Evolutionary conservation across 1,284 basidiomycete species (phyloP).

Genomic region (Ustilago bromivora): DNA sequence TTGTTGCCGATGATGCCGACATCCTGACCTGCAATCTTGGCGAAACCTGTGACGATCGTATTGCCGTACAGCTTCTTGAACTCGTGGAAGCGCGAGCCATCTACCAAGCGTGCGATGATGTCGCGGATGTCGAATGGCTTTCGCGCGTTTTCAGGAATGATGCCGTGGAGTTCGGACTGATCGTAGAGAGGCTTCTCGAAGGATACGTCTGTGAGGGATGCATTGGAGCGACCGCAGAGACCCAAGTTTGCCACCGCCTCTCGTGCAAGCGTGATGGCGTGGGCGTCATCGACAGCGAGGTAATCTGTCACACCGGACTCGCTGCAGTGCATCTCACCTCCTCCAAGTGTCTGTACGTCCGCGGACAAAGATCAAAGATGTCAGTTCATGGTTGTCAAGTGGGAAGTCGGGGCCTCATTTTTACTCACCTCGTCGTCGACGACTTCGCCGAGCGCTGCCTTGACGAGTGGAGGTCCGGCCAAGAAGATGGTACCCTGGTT

Average conservation of each 20-base stretch:
- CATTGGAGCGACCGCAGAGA: slow-evolving; percentile 31
- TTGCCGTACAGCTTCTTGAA: slow-evolving; percentile 95
- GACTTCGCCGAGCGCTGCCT: slow-evolving; percentile 92
- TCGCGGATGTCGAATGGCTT: slow-evolving; percentile 93
- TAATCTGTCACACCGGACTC: slow-evolving; percentile 95
- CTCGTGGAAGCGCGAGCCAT: slow-evolving; percentile 90
- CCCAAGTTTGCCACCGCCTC: slow-evolving; percentile 83
- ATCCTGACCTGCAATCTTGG: slow-evolving; percentile 71
- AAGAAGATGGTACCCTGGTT: slow-evolving; percentile 94
- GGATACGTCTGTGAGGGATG: slow-evolving; percentile 55
- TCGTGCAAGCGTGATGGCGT: slow-evolving; percentile 86
- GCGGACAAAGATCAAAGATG: background rate
- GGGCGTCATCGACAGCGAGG: slow-evolving; percentile 86
- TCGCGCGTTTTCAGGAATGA: slow-evolving; percentile 87
- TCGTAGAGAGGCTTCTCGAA: slow-evolving; percentile 84
- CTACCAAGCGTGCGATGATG: slow-evolving; percentile 89
- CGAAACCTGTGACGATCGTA: slow-evolving; percentile 82
- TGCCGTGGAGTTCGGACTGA: slow-evolving; percentile 84
- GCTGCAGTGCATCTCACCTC: slow-evolving; percentile 89
- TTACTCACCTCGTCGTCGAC: slow-evolving; percentile 82
- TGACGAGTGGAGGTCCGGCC: slow-evolving; percentile 94
- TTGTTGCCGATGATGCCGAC: slow-evolving; percentile 85
- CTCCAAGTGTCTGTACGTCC: slow-evolving; percentile 75
- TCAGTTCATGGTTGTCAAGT: background rate
- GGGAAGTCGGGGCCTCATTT: background rate